Evolutionary conservation across 2,329 filamentous ascomycete genomes (phyloP).

Genomic region (Fusarium lyarnte): DNA sequence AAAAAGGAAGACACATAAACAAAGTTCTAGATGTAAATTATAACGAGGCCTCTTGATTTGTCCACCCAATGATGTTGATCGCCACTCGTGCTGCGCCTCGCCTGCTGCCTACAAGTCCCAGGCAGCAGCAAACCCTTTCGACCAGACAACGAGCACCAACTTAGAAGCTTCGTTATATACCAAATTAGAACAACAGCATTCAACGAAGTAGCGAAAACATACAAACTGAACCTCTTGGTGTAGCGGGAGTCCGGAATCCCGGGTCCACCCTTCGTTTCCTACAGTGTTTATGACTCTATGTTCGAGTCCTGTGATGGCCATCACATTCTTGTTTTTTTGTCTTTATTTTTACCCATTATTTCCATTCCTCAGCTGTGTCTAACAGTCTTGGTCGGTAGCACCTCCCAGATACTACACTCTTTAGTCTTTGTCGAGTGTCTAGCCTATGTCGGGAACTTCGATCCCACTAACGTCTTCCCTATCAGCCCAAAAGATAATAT

Average conservation of each 20-base stretch:
- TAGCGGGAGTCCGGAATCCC: neutral
- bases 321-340: neutral
- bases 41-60: neutral
- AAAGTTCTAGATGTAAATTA: fast-evolving
- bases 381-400: no score
- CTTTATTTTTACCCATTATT: no score
- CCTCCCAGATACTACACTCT: neutral
- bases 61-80: neutral
- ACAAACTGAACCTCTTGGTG: neutral
- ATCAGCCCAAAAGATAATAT: neutral
- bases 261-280: neutral
- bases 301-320: neutral
- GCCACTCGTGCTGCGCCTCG: neutral
- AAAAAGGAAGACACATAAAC: no score
- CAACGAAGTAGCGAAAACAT: neutral
- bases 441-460: fast-evolving
- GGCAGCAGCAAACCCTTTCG: neutral
- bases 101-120: neutral
- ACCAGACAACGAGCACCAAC: neutral
- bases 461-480: neutral
- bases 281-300: neutral
- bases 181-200: neutral
- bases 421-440: no score
- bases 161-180: fast-evolving
- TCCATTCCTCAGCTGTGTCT: no score